Evolutionary conservation across 441 rosid genomes (phyloP), one percentile per base, ranked within the genome.

Genomic region (Breynia disticha): DNA sequence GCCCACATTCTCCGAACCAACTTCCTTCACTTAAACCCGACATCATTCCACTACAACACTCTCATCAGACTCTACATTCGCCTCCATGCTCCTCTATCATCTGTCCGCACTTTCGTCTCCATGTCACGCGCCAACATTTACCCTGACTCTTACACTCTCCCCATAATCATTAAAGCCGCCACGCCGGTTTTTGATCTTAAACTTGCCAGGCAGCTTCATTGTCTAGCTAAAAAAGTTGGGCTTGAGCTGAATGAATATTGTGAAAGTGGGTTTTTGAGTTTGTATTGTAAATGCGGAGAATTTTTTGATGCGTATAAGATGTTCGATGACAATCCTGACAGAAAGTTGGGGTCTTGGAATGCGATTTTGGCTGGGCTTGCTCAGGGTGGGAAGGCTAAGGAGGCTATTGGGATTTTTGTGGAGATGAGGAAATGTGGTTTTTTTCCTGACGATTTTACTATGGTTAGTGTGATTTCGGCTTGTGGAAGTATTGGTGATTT

Each of bases 321-420:
- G 82, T 89, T 89, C 48, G 95, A 80, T 19, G 82, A 71, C 80
- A 89, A 82, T 76, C 75, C 69, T 24, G 73, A 74, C 0, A 78
- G 90, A 65, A 84, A 76, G 66, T 46, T 89, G 60, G 94, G 97
- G 18, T 86, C 95, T 51, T 89, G 97, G 97, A 89, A 89, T 54
- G 88, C 95, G 0, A 61, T 82, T 20, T 71, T 89, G 18, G 77
- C 68, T 0, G 95, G 94, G 15, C 70, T 86, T 45, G 53, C 77
- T 44, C 94, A 82, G 7, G 80, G 72, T 0, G 90, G 81, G 13
- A 73, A 70, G 41, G 83, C 70, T 0, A 65, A 54, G 28, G 94
- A 86, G 51, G 85, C 73, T 11, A 72, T 86, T 24, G 57, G 67
- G 49, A 71, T 78, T 83, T 86, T 90, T 50, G n/a, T 77, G 2